Conservation (phyloP, 2,329 filamentous ascomycete genomes). For the Didymella keratinophila region DNA sequence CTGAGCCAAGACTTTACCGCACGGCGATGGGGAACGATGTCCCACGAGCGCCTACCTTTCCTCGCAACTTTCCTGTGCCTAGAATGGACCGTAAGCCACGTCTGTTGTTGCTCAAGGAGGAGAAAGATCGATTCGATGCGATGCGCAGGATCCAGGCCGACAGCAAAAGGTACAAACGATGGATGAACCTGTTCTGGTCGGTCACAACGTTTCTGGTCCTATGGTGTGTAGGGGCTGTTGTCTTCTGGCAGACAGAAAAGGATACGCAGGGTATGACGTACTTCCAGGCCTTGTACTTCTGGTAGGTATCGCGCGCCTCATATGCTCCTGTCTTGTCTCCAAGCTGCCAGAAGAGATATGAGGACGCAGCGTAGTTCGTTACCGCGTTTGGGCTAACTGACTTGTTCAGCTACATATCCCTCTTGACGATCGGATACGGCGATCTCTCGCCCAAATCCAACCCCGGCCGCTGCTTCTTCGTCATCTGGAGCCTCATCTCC, state of each 20-base stretch:
- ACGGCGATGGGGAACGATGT: conserved; percentile 32
- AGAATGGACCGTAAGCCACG: conserved; percentile 50
- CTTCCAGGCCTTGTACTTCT: conserved; percentile 84
- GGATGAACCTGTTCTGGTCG: conserved; percentile 76
- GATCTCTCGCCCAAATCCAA: conserved; percentile 80
- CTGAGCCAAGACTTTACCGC: conserved; percentile 29
- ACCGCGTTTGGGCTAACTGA: neutral
- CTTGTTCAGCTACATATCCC: conserved; percentile 59
- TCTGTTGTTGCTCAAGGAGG: conserved; percentile 64
- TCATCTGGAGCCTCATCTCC: conserved; percentile 89
- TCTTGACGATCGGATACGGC: conserved; percentile 88
- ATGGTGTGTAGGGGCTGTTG: conserved; percentile 80
- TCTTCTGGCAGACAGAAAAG: conserved; percentile 72
- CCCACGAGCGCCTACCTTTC: conserved; percentile 10
- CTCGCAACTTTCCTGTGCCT: conserved; percentile 12
- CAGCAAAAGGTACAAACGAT: conserved; percentile 72
- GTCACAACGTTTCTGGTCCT: conserved; percentile 72
- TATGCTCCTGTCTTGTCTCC: neutral
- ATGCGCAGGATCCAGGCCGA: conserved; percentile 82
- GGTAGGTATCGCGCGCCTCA: conserved; percentile 60
- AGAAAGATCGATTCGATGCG: conserved; percentile 73
- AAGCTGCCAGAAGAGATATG: neutral
- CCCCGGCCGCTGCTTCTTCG: conserved; percentile 82
- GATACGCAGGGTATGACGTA: conserved; percentile 69
- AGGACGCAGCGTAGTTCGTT: too few species aligned